Base-by-base conservation (phyloP, 1,284 basidiomycete genomes). In the Heterobasidion irregulare region DNA sequence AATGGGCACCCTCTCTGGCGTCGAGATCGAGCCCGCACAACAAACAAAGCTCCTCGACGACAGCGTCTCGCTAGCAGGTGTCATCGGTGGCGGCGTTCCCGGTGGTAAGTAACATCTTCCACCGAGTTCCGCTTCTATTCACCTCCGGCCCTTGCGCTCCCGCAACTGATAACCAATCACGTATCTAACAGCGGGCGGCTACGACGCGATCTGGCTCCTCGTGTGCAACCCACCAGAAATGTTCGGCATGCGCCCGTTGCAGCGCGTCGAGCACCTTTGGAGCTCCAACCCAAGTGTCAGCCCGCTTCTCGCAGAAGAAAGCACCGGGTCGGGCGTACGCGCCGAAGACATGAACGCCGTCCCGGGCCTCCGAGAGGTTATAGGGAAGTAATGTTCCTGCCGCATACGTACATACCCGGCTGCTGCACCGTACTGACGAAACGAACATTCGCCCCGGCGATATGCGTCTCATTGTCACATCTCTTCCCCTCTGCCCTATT, bases 191-290 rank as follows among this genome's bases (percentile, higher is more conserved):
- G 94, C 97, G 33, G 97, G 97, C 4, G 97, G 97, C 1, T 99
- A 92, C 68, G 97, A 99, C 67, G 97, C 97, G 1, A 82, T 99
- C 54, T 99, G 94, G 89, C 74, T 99, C 8, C 80, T 99, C 13
- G 80, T 92, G 6, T 79, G 88, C 61, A 86, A 92, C 54, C 83
- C 86, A 6, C 65, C 72, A 6, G 73, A 73, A 56, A 68, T 72
- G 52, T 72, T 73, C 47, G 71, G 73, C 55, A 68, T 68, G 19
- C 64, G 66, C 2, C 67, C 74, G 0, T 60, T 74, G 16, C 36
- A 62, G 3, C 66, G 70, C 36, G 79, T 97, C 18, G 88, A 94
- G 68, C 69, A 74, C 47, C 73, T 90, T 4, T 95, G 94, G 94
- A 71, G 72, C 43, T 70, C 66, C n/a, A 94, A 82, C 53, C 78